Percentiles rank a stretch among this genome's conserved stretches.
Evolutionary conservation across 2,329 filamentous ascomycete genomes (phyloP).

Genomic region (Trichoderma semiorbis): DNA sequence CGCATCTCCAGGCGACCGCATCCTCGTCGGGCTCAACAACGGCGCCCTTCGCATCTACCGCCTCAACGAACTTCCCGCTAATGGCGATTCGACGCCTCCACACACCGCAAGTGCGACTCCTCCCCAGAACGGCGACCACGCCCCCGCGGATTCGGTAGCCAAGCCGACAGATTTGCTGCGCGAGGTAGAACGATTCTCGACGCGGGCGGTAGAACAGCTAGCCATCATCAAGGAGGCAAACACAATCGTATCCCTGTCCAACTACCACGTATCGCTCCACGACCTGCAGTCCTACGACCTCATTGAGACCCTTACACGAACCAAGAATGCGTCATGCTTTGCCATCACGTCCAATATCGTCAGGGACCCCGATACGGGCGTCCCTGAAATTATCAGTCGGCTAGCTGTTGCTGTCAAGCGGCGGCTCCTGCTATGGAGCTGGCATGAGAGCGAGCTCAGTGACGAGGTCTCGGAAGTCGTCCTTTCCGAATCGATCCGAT

Average conservation of each 20-base stretch:
- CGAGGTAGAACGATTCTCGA: constrained; percentile 92
- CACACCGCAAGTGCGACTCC: constrained; percentile 30
- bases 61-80: constrained; percentile 63
- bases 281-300: constrained; percentile 82
- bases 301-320: constrained; percentile 74
- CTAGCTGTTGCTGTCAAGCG: constrained; percentile 92
- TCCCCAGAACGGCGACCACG: constrained; percentile 28
- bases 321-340: constrained; percentile 85
- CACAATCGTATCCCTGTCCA: constrained; percentile 84
- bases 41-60: constrained; percentile 88
- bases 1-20: constrained; percentile 66
- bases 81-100: constrained; percentile 33
- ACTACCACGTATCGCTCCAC: constrained; percentile 83
- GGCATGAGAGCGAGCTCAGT: constrained; percentile 89
- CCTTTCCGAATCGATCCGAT: constrained; percentile 79
- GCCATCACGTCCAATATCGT: constrained; percentile 95
- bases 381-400: constrained; percentile 88
- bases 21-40: constrained; percentile 88
- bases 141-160: constrained; percentile 30
- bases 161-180: constrained; percentile 79
- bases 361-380: constrained; percentile 79
- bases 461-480: constrained; percentile 72
- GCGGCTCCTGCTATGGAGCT: constrained; percentile 85
- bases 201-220: constrained; percentile 85
- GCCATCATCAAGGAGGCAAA: constrained; percentile 94